phyloP scores from a whole-genome alignment of 1,284 basidiomycete genomes.

The Athelia sp. region DNA sequence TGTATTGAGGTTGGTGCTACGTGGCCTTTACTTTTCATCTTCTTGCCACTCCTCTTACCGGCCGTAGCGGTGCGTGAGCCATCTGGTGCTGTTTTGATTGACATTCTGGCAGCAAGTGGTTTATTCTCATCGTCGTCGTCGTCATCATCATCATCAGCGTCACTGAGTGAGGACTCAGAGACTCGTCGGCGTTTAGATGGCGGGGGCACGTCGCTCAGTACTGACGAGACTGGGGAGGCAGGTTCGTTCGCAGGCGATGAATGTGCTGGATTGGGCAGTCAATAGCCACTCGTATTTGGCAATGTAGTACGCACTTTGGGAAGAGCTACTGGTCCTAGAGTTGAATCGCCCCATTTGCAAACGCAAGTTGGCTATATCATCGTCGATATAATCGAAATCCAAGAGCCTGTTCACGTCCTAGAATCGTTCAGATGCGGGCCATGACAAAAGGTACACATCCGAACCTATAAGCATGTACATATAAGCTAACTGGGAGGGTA shows the following conservation, averaged over 20 bases:
- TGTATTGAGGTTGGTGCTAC: conserved; percentile 35
- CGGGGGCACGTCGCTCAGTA: conserved; percentile 44
- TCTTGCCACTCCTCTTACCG: conserved; percentile 49
- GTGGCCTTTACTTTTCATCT: conserved; percentile 57
- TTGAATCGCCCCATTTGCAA: conserved; percentile 63
- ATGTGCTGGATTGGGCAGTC: conserved; percentile 23
- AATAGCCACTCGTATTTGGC: conserved; percentile 6
- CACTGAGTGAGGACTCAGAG: conserved; percentile 42
- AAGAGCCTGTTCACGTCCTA: conserved; percentile 74
- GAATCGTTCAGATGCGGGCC: background rate
- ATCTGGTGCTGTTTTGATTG: conserved; percentile 21
- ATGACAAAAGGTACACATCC: background rate
- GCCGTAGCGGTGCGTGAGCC: conserved; percentile 18
- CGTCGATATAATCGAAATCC: conserved; percentile 73
- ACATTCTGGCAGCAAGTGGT: conserved; percentile 54
- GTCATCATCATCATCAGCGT: conserved; percentile 33
- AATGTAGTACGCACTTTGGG: conserved; percentile 8
- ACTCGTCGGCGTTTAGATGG: conserved; percentile 45
- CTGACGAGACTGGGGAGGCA: conserved; percentile 54
- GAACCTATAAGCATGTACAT: conserved; percentile 4
- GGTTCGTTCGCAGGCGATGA: conserved; percentile 27
- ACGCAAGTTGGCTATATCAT: conserved; percentile 64
- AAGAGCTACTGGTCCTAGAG: conserved; percentile 38
- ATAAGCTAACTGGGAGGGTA: conserved; percentile 6
- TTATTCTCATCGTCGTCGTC: conserved; percentile 52